phyloP scores from a whole-genome alignment of 2,329 filamentous ascomycete genomes.

The Venturiaceae sp. region DNA sequence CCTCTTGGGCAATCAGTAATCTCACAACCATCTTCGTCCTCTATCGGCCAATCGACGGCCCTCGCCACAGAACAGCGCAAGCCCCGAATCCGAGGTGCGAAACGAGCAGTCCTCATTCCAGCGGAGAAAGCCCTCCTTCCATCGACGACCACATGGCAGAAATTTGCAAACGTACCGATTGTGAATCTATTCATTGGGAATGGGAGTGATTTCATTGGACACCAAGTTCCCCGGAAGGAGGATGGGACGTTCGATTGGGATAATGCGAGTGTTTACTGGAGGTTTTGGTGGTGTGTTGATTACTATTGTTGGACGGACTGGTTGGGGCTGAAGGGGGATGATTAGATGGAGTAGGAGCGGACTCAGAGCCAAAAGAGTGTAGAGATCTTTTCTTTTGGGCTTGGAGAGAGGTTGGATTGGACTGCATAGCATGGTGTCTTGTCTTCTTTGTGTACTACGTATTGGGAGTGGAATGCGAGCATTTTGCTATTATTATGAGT shows the following conservation, averaged over 20 bases:
- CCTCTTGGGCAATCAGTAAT: constrained; percentile 8
- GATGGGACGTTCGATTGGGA: constrained; percentile 70
- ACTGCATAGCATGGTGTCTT: background rate
- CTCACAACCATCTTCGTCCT: constrained; percentile 18
- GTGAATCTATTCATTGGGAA: constrained; percentile 32
- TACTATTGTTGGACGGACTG: constrained; percentile 16
- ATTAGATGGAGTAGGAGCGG: background rate
- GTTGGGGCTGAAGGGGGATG: constrained; percentile 1
- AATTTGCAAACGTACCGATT: constrained; percentile 40
- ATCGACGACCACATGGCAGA: constrained; percentile 29
- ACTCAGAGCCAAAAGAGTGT: background rate
- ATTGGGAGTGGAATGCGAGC: background rate
- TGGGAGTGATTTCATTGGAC: constrained; percentile 56
- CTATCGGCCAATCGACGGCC: constrained; percentile 15
- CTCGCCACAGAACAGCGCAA: background rate
- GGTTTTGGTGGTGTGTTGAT: constrained; percentile 49
- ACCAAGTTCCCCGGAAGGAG: constrained; percentile 63
- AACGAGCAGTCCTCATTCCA: constrained; percentile 29
- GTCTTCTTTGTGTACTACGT: background rate
- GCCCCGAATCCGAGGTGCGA: constrained; percentile 25
- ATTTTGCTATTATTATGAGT: no score
- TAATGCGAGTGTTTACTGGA: constrained; percentile 50
- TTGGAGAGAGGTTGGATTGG: background rate
- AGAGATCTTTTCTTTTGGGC: background rate
- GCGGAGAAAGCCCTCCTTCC: constrained; percentile 38